phyloP scores from a whole-genome alignment of 2,329 filamentous ascomycete species.

The Penicillium sp. region DNA sequence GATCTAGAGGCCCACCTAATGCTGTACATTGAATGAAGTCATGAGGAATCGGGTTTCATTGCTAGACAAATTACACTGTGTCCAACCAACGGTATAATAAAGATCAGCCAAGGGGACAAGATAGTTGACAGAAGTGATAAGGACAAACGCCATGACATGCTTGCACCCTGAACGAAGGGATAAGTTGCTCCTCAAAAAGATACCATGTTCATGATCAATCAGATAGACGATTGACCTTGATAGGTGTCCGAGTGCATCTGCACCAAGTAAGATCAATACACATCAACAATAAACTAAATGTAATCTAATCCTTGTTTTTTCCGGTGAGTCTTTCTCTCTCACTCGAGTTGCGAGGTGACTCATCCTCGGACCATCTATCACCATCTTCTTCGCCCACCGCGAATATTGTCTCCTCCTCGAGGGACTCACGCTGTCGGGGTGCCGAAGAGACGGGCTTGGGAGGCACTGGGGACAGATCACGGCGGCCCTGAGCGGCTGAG shows the following conservation, averaged over 20 bases:
- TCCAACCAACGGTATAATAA: conserved; percentile 11
- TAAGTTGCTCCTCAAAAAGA: conserved; percentile 5
- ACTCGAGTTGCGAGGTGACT: conserved; percentile 52
- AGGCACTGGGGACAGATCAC: conserved; percentile 42
- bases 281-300: neutral
- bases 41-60: neutral
- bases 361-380: conserved; percentile 75
- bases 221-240: neutral
- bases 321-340: conserved; percentile 54
- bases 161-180: conserved; percentile 13
- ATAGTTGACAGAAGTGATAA: conserved; percentile 13
- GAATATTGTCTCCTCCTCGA: conserved; percentile 94
- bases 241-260: neutral
- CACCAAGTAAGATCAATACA: neutral
- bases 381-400: conserved; percentile 79
- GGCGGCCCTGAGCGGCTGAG: conserved; percentile 31
- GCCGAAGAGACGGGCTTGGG: conserved; percentile 56
- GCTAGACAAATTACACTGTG: conserved; percentile 7
- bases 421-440: conserved; percentile 58
- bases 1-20: neutral
- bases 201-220: neutral
- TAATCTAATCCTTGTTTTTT: conserved; percentile 33
- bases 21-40: too few species aligned
- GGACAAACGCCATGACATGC: conserved; percentile 27
- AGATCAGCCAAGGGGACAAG: conserved; percentile 11